Base-by-base conservation (phyloP, 495 filamentous ascomycete genomes). In the Parathielavia hyrcaniae region DNA sequence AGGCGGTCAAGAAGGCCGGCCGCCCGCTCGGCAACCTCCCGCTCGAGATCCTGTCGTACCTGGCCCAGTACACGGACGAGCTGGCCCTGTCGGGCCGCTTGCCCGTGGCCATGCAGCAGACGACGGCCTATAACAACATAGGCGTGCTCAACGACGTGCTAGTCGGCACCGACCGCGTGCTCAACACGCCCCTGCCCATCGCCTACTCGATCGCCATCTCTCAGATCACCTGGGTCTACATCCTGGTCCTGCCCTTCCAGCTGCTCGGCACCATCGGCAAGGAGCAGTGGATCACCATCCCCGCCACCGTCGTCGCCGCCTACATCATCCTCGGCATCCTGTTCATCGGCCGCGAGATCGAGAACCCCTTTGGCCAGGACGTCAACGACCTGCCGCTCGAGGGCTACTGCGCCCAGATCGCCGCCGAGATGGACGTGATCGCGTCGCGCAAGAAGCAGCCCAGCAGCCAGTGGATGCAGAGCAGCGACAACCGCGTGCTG, bases 251-350 rank as follows among this genome's bases (percentile, higher is more conserved):
- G 3, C 90, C 90, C 7, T 95, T 95, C 81, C 90, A 96, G 66
- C 81, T 96, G 10, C 83, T 79, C 61, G 59, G 68, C 1, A 61
- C 69, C 3, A 77, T 92, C 0, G 65, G n/a, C 14, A 6, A 44
- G n/a, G 7, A 68, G 22, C 26, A 23, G 4, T 95, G 86, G 85
- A 78, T 90, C 46, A 87, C 89, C n/a, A 92, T 96, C 58, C 90
- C 90, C 1, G 90, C 83, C 17, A 88, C 89, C 14, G 77, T 95
- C 22, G 81, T 80, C 59, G 81, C 81, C 43, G 87, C 89, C 7
- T 95, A 96, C 68, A 93, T 95, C 60, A 92, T 96, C 67, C 80
- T 96, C 58, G 90, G 87, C n/a, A 83, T 96, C 57, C 84, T 88
- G 41, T 83, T 88, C 65, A 90, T 91, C 62, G 88, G 90, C 22